These are phyloP conservation scores for Colletotrichum agaves DNA, from an alignment of 2,329 filamentous ascomycete genomes.

Conservation along the genomic window DNA sequence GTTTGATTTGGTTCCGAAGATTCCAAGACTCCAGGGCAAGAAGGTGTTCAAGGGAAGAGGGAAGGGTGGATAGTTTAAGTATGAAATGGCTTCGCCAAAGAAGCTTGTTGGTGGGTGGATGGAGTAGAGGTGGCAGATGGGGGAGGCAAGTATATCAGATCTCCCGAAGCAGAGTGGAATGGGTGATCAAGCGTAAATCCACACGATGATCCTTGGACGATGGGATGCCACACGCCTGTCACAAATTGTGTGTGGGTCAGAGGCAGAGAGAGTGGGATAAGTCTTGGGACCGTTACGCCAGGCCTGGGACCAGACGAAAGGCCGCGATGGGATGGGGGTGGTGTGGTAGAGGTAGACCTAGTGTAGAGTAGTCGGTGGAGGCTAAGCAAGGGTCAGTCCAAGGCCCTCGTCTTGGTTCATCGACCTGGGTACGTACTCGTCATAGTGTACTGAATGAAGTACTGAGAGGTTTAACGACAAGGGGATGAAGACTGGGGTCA, in stretches of 20 bases:
- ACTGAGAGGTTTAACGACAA: conserved; percentile 38
- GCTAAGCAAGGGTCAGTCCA: conserved; percentile 33
- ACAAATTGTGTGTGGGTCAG: conserved; percentile 65
- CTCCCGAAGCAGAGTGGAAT: conserved; percentile 47
- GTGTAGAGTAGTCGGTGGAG: conserved; percentile 33
- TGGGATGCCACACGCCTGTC: conserved; percentile 59
- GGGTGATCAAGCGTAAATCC: conserved; percentile 64
- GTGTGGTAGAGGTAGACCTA: too few relatives aligned
- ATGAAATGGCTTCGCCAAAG: conserved; percentile 51
- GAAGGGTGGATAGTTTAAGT: conserved; percentile 58
- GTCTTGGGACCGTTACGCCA: conserved; percentile 41
- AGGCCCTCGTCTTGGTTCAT: conserved; percentile 33
- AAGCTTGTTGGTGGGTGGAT: conserved; percentile 54
- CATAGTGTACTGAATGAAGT: too few relatives aligned
- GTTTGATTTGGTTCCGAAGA: conserved; percentile 43
- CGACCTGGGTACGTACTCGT: conserved; percentile 36
- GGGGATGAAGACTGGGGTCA: conserved; percentile 26
- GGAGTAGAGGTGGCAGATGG: conserved; percentile 37
- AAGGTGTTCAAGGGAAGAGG: conserved; percentile 35
- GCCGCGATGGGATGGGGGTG: conserved; percentile 38
- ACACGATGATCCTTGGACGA: conserved; percentile 57
- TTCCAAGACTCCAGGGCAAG: conserved; percentile 39
- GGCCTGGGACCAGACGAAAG: conserved; percentile 35
- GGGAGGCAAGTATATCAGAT: conserved; percentile 43
- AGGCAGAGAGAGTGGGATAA: conserved; percentile 35